Evolutionary conservation across 495 filamentous ascomycete genomes (phyloP).

Genomic region (Rhypophila decipiens): DNA sequence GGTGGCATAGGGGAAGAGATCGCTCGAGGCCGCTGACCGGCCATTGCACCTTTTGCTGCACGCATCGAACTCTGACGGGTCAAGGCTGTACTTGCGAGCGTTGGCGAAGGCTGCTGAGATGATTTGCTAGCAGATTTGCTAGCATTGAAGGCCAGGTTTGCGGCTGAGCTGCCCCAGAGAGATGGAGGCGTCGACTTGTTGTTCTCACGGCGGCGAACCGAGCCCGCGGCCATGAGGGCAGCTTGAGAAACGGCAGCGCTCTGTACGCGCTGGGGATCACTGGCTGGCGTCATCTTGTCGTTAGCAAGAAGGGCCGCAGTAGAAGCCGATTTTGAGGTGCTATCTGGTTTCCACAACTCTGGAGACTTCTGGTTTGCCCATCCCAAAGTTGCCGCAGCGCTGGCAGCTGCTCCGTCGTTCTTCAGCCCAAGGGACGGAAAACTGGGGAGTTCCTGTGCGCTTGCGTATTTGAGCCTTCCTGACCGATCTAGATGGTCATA

Average conservation of each 20-base stretch:
- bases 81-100: slow-evolving; percentile 8
- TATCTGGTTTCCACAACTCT: slow-evolving; percentile 52
- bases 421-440: slow-evolving; percentile 59
- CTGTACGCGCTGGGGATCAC: slow-evolving; percentile 46
- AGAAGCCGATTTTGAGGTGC: slow-evolving; percentile 54
- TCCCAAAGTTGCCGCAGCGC: slow-evolving; percentile 65
- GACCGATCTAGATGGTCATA: slow-evolving; percentile 29
- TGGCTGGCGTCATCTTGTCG: slow-evolving; percentile 55
- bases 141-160: slow-evolving; percentile 46
- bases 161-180: slow-evolving; percentile 51
- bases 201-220: slow-evolving; percentile 48
- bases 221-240: slow-evolving; percentile 55
- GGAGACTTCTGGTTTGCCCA: slow-evolving; percentile 59
- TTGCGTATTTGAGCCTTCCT: slow-evolving; percentile 60
- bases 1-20: slow-evolving; percentile 52
- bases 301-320: slow-evolving; percentile 63
- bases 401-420: slow-evolving; percentile 59
- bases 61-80: slow-evolving; percentile 52
- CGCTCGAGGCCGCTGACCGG: slow-evolving; percentile 53
- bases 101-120: slow-evolving; percentile 4
- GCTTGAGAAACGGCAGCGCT: slow-evolving; percentile 65
- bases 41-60: slow-evolving; percentile 70
- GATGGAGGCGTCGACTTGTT: slow-evolving; percentile 30
- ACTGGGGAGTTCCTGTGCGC: slow-evolving; percentile 59
- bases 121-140: slow-evolving; percentile 5